Percentiles rank a stretch among this genome's conserved stretches.
Conservation (phyloP, 176 grass and related monocot genomes). For the Calamus simplicifolius region DNA sequence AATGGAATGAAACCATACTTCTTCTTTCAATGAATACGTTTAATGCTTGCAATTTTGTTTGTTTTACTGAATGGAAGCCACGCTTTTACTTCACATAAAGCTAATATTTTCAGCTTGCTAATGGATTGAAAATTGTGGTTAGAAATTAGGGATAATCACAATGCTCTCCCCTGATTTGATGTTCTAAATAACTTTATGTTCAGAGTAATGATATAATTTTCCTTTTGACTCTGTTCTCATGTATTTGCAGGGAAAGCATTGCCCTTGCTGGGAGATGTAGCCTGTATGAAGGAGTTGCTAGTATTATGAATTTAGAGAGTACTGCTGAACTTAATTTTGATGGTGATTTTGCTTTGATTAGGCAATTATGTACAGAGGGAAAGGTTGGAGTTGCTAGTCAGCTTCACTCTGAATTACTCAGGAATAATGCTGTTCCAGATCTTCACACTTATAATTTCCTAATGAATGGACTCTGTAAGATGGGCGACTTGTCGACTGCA, state of each 20-base stretch:
- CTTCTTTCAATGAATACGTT: too few relatives aligned
- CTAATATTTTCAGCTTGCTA: too few relatives aligned
- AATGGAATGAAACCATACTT: too few relatives aligned
- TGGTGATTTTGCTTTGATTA: constrained; percentile 35
- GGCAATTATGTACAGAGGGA: constrained; percentile 31
- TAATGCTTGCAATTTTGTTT: too few relatives aligned
- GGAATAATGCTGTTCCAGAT: constrained; percentile 16
- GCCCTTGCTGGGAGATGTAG: constrained; percentile 31
- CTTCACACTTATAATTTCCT: constrained; percentile 37
- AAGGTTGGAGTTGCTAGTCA: constrained; percentile 25
- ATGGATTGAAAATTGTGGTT: too few relatives aligned
- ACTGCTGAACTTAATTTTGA: constrained; percentile 13
- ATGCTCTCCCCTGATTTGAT: too few relatives aligned
- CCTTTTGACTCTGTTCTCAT: not conserved
- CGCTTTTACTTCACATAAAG: too few relatives aligned
- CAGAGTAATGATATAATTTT: too few relatives aligned
- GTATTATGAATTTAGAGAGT: constrained; percentile 24
- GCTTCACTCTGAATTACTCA: constrained; percentile 24
- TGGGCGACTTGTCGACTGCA: constrained; percentile 26
- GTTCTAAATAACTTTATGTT: too few relatives aligned
- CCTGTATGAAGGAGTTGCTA: constrained; percentile 19
- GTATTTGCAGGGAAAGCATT: constrained; percentile 42
- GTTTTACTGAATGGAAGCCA: too few relatives aligned
- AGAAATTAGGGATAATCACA: too few relatives aligned
- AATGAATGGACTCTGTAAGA: constrained; percentile 48